Evolutionary conservation across 257 asterid genomes (phyloP), one percentile per base, ranked within the genome.

Genomic region (Osmanthus fragrans): DNA sequence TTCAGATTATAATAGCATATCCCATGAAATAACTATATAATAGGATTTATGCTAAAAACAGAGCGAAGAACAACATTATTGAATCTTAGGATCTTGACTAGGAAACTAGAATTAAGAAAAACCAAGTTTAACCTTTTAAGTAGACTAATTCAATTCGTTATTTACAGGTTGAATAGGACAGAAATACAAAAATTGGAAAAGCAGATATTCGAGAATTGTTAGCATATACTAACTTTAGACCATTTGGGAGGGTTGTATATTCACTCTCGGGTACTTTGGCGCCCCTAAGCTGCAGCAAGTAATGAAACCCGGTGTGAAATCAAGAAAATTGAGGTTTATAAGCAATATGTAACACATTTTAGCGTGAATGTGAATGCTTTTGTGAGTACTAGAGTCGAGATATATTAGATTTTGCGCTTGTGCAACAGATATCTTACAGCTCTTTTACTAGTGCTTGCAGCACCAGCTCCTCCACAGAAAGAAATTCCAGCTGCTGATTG

Each of bases 381-480:
- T 10, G 75, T 56, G 4, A 42, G 70, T 16, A 49, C 18, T 21
- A 54, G n/a, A 3, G 34, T 32, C 34, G 34, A 54, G 19, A 73
- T 36, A 60, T 65, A 66, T 15, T 45, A 69, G 30, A 49, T 42
- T 23, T 25, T 19, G 33, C 29, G 63, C 39, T 27, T 40, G 58
- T 23, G 63, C 9, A 33, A 45, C 34, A 40, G 69, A 60, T 64
- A 75, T 71, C 99, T 85, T 88, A 95, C 99, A 74, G 99, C 99
- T 89, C 99, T 85, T 93, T 92, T 89, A 76, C 97, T 94, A 73
- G 97, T 92, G 87, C 99, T 95, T 75, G 75, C 97, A 18, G 98
- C 98, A 73, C 51, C 79, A 74, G 99, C 97, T 72, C 87, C 88
- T 81, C 89, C 83, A n/a, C 87, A 73, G 70, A 93, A 66, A 71